phyloP scores from a whole-genome alignment of 371 early-diverging fungal species.

The Mucor piriformis region DNA sequence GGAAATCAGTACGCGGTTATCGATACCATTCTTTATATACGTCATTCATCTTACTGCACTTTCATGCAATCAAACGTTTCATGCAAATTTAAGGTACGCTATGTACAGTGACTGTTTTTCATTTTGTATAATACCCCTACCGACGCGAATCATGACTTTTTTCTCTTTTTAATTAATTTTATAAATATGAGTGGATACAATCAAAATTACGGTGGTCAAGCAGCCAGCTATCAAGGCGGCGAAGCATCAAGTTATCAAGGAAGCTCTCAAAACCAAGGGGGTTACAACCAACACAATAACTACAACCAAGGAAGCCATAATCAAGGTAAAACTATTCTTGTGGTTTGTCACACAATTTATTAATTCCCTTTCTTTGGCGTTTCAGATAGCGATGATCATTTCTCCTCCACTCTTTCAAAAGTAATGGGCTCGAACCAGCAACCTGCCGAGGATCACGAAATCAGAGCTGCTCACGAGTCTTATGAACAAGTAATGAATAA shows the following conservation, averaged over 20 bases:
- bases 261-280: not conserved
- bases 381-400: not conserved
- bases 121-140: no score
- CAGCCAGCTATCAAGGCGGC: constrained; percentile 26
- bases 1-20: no score
- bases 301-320: constrained; percentile 2
- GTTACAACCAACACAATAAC: not conserved
- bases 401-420: constrained; percentile 19
- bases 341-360: constrained; percentile 5
- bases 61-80: no score
- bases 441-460: constrained; percentile 32
- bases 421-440: constrained; percentile 23
- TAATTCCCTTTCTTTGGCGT: not conserved
- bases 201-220: constrained; percentile 3
- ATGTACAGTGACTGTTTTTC: no score
- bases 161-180: not conserved
- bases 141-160: not conserved
- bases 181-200: constrained; percentile 10
- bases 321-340: not conserved
- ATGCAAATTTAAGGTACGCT: no score
- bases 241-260: constrained; percentile 39
- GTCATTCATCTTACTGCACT: no score
- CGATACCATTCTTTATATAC: no score
- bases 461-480: constrained; percentile 28
- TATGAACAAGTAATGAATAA: constrained; percentile 32